phyloP scores from a whole-genome alignment of 768 basidiomycete species.

The Suillus occidentalis region DNA sequence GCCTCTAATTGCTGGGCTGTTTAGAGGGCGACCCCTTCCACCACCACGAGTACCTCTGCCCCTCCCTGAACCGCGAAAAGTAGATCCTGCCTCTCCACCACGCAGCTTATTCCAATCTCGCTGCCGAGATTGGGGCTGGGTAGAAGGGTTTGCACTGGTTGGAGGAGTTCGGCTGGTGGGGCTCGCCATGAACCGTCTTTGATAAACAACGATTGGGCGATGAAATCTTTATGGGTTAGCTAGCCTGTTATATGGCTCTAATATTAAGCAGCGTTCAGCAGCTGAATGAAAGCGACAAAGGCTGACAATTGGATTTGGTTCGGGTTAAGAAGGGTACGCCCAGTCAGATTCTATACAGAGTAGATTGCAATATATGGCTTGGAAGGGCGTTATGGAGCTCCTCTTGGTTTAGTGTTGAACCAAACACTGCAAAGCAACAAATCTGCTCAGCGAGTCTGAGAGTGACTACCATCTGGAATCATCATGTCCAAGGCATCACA shows the following conservation, averaged over 20 bases:
- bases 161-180: constrained; percentile 33
- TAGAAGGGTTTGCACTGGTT: constrained; percentile 28
- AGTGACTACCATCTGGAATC: constrained; percentile 11
- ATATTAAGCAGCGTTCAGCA: background rate
- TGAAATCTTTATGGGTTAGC: background rate
- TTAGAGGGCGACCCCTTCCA: constrained; percentile 28
- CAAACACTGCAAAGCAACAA: constrained; percentile 36
- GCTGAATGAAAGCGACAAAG: background rate
- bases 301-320: background rate
- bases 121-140: constrained; percentile 31
- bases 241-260: background rate
- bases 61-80: constrained; percentile 45
- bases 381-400: constrained; percentile 1
- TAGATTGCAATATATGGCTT: constrained; percentile 1
- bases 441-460: background rate
- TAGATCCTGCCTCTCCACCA: constrained; percentile 46
- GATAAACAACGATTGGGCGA: background rate
- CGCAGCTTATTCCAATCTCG: constrained; percentile 43
- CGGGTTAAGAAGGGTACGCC: background rate
- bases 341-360: background rate
- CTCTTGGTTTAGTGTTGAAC: constrained; percentile 12
- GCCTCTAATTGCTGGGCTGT: constrained; percentile 21
- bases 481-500: constrained; percentile 92
- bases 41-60: constrained; percentile 38
- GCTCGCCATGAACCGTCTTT: constrained; percentile 40